These are phyloP conservation scores for Bruguiera sexangula DNA, from an alignment of 345 rosid genomes.

Conservation along the genomic window DNA sequence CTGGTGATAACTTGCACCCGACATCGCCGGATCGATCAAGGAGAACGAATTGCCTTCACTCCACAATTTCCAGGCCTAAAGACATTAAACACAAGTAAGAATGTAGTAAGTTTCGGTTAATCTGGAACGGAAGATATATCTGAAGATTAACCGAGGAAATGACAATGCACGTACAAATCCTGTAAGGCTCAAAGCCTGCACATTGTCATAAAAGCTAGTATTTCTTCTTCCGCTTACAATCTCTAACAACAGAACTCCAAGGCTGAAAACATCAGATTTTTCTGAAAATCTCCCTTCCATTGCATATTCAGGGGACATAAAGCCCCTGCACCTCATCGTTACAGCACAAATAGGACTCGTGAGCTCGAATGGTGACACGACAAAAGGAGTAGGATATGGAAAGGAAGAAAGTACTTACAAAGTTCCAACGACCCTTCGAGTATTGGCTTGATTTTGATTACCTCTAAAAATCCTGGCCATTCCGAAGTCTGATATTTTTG, in stretches of 20 bases:
- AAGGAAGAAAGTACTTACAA: background rate
- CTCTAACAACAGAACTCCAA: slow-evolving; percentile 18
- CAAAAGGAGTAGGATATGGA: too few relatives aligned
- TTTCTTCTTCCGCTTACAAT: slow-evolving; percentile 16
- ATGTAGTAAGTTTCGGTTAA: background rate
- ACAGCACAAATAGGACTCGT: too few relatives aligned
- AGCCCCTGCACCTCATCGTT: slow-evolving; percentile 6
- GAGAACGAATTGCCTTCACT: background rate
- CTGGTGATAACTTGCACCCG: background rate
- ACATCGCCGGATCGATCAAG: slow-evolving; percentile 1
- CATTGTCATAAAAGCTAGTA: slow-evolving; percentile 3
- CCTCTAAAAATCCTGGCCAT: slow-evolving; percentile 19
- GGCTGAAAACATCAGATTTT: slow-evolving; percentile 21
- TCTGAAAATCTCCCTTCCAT: slow-evolving; percentile 22
- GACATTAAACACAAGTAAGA: background rate
- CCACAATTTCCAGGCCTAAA: slow-evolving; percentile 19
- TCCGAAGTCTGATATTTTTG: slow-evolving; percentile 24
- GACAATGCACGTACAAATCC: slow-evolving; percentile 10
- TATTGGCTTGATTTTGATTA: slow-evolving; percentile 17
- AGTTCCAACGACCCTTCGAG: slow-evolving; percentile 15
- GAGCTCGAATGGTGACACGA: background rate
- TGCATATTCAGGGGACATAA: slow-evolving; percentile 20
- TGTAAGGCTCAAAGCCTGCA: slow-evolving; percentile 3
- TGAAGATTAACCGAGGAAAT: background rate
- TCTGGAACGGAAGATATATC: background rate